These are phyloP conservation scores for Barbatosphaeria neglecta DNA, from an alignment of 495 filamentous ascomycete genomes.

Conservation along the genomic window DNA sequence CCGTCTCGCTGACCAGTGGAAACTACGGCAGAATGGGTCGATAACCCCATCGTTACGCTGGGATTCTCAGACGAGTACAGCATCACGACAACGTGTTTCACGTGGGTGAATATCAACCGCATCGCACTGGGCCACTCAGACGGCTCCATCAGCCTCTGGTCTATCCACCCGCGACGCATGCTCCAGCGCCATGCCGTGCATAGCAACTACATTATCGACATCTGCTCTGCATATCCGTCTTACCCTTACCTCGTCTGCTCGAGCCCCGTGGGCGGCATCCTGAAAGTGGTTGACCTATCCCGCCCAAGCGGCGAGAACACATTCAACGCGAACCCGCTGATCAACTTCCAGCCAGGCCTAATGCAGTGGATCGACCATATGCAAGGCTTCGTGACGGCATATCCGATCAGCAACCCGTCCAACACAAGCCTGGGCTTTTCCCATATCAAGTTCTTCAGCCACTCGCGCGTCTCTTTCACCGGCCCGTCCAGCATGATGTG, in stretches of 20 bases:
- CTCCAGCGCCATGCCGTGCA: constrained; percentile 30
- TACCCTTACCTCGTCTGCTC: constrained; percentile 32
- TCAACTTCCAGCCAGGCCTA: constrained; percentile 35
- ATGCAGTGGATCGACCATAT: constrained; percentile 34
- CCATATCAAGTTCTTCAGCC: constrained; percentile 31
- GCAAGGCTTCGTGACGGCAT: constrained; percentile 32
- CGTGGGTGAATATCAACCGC: constrained; percentile 37
- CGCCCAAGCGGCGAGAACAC: constrained; percentile 32
- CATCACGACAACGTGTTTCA: constrained; percentile 31
- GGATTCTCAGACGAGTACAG: constrained; percentile 26
- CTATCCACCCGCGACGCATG: constrained; percentile 25
- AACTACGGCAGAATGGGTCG: constrained; percentile 20
- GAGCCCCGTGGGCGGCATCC: constrained; percentile 31
- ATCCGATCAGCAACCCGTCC: constrained; percentile 29
- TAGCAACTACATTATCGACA: constrained; percentile 32
- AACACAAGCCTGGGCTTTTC: constrained; percentile 35
- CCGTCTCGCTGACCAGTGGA: too few species aligned
- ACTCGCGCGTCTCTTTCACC: constrained; percentile 32
- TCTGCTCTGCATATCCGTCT: constrained; percentile 35
- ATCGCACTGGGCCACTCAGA: constrained; percentile 34
- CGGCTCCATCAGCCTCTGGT: constrained; percentile 36
- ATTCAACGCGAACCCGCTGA: constrained; percentile 30
- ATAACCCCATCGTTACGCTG: constrained; percentile 27
- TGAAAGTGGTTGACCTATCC: constrained; percentile 31
- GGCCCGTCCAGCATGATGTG: constrained; percentile 30